These are phyloP conservation scores for Lodderomyces pseudojiufengensis DNA, from an alignment of 1,139 yeast species.

Conservation along the genomic window DNA sequence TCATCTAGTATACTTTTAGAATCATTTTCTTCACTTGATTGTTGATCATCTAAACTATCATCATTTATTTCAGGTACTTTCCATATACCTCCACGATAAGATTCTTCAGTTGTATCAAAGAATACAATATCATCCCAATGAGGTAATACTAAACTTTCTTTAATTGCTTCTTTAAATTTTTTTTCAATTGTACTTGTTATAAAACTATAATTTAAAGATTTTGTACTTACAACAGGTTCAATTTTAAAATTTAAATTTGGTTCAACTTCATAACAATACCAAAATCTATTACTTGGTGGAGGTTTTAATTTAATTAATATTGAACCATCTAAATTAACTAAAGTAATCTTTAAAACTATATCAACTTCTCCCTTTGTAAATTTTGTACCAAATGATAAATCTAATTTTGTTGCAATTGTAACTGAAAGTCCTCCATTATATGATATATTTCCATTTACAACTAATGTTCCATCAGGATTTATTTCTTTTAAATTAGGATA, in stretches of 20 bases:
- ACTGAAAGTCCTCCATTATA: constrained; percentile 74
- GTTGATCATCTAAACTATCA: constrained; percentile 3
- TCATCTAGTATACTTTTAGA: background rate
- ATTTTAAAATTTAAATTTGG: constrained; percentile 72
- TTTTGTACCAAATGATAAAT: constrained; percentile 67
- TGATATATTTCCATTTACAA: constrained; percentile 55
- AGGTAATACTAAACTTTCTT: constrained; percentile 78
- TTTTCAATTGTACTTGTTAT: constrained; percentile 78
- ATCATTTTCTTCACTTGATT: constrained; percentile 1
- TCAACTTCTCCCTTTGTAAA: constrained; percentile 80
- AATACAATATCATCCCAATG: constrained; percentile 85
- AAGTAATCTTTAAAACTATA: constrained; percentile 65
- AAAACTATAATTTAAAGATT: constrained; percentile 72
- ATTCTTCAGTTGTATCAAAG: constrained; percentile 57
- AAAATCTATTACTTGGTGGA: constrained; percentile 84
- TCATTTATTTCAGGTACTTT: constrained; percentile 25
- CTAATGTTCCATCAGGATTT: constrained; percentile 78
- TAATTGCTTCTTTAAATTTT: constrained; percentile 73
- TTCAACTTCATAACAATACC: constrained; percentile 85
- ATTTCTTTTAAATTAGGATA: constrained; percentile 67
- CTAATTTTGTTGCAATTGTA: constrained; percentile 75
- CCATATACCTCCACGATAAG: constrained; percentile 94
- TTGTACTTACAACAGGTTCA: constrained; percentile 85
- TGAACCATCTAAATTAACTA: constrained; percentile 71
- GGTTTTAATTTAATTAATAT: constrained; percentile 69